Evolutionary conservation across 441 rosid genomes (phyloP).

Genomic region (Adansonia gregorii): DNA sequence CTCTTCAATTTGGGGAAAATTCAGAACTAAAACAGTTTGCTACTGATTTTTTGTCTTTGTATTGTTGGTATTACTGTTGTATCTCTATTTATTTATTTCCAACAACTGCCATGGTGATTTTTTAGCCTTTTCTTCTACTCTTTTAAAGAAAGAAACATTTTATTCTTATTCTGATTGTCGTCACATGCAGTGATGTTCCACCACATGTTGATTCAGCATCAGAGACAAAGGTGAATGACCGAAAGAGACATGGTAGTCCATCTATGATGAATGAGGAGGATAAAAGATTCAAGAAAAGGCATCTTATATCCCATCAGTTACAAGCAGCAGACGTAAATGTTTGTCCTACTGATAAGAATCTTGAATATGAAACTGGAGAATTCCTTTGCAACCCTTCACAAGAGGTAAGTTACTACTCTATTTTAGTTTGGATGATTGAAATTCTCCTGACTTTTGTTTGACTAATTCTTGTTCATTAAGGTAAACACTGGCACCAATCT

Average conservation of each 20-base stretch:
- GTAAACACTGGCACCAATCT: slow-evolving; percentile 34
- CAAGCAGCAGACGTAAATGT: slow-evolving; percentile 38
- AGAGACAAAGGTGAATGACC: slow-evolving; percentile 45
- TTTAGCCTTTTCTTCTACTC: background rate
- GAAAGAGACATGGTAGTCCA: slow-evolving; percentile 57
- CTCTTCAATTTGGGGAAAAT: slow-evolving; percentile 41
- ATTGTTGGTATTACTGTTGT: slow-evolving; percentile 67
- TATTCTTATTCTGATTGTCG: slow-evolving; percentile 22
- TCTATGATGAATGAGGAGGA: slow-evolving; percentile 44
- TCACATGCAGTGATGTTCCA: slow-evolving; percentile 60
- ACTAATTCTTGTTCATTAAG: slow-evolving; percentile 37
- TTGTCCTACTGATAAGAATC: slow-evolving; percentile 41
- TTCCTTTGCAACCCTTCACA: slow-evolving; percentile 31
- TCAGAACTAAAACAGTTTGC: slow-evolving; percentile 73
- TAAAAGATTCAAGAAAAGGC: slow-evolving; percentile 57
- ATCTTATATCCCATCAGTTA: slow-evolving; percentile 37
- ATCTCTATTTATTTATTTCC: slow-evolving; percentile 17
- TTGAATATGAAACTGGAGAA: slow-evolving; percentile 44
- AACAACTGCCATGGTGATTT: background rate
- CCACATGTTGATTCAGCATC: slow-evolving; percentile 54
- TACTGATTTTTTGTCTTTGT: slow-evolving; percentile 78
- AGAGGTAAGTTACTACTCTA: slow-evolving; percentile 49
- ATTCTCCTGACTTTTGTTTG: slow-evolving; percentile 18
- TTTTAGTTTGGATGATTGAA: slow-evolving; percentile 22
- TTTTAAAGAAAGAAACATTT: slow-evolving; percentile 4